A percentile compares a stretch with the other conserved stretches of the same genome.
phyloP scores from a whole-genome alignment of 768 basidiomycete genomes.

The Crassisporium funariophilum region DNA sequence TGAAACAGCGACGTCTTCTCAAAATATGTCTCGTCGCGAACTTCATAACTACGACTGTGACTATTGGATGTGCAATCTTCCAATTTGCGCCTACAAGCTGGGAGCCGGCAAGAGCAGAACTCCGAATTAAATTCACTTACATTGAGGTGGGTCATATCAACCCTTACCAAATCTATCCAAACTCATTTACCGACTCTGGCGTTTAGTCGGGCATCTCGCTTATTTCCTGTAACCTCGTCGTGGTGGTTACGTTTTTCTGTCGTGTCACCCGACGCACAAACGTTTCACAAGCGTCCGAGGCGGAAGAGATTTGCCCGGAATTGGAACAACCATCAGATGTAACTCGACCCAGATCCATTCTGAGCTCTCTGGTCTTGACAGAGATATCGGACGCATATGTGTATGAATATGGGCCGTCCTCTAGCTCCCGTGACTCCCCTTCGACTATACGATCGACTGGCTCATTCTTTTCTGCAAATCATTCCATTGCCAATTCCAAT shows the following conservation, averaged over 20 bases:
- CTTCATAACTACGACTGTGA: slow-evolving; percentile 7
- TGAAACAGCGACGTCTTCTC: slow-evolving; percentile 5
- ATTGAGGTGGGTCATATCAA: slow-evolving; percentile 7
- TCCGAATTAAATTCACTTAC: slow-evolving; percentile 1
- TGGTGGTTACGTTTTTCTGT: slow-evolving; percentile 13
- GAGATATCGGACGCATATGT: slow-evolving; percentile 4
- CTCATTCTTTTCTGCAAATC: too few species aligned
- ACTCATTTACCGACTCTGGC: too few species aligned
- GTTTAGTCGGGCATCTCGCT: slow-evolving; percentile 12
- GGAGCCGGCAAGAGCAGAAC: slow-evolving; percentile 11
- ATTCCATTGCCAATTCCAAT: too few species aligned
- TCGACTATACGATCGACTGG: too few species aligned
- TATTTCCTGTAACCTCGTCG: slow-evolving; percentile 14
- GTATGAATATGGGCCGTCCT: slow-evolving; percentile 17
- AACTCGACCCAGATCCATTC: background rate
- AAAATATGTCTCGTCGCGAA: slow-evolving; percentile 3
- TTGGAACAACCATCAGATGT: background rate
- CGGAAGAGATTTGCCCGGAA: background rate
- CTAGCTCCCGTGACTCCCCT: slow-evolving; percentile 18
- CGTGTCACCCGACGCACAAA: slow-evolving; percentile 1
- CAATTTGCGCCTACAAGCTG: slow-evolving; percentile 13
- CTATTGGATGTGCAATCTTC: slow-evolving; percentile 7
- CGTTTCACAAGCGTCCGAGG: background rate
- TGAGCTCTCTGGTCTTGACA: slow-evolving; percentile 3
- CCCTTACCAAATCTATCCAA: background rate